These are phyloP conservation scores for Fusarium staphyleae DNA, from an alignment of 2,329 filamentous ascomycete species.

Conservation along the genomic window DNA sequence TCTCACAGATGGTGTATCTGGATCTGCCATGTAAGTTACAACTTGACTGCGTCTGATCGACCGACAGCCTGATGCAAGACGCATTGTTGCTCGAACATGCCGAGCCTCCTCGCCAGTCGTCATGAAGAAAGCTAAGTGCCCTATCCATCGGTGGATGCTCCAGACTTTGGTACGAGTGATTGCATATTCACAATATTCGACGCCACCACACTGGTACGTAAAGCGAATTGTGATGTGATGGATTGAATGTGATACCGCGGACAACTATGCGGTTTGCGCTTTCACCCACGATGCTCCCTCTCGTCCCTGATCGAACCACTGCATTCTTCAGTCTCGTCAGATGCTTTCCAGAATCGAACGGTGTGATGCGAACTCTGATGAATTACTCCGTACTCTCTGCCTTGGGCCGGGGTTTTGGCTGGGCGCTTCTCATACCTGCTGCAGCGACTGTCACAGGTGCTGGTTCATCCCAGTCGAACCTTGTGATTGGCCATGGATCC, in stretches of 20 bases:
- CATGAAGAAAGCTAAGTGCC: no score
- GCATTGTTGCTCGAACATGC: slow-evolving; percentile 20
- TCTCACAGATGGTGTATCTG: slow-evolving; percentile 24
- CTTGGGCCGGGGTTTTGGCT: slow-evolving; percentile 20
- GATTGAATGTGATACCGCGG: slow-evolving; percentile 27
- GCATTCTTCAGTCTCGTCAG: slow-evolving; percentile 36
- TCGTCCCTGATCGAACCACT: slow-evolving; percentile 36
- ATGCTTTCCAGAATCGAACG: slow-evolving; percentile 40
- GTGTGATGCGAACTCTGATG: slow-evolving; percentile 31
- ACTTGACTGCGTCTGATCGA: slow-evolving; percentile 27
- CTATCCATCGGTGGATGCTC: background rate
- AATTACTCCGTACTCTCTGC: slow-evolving; percentile 17
- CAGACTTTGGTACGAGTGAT: background rate
- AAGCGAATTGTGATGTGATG: slow-evolving; percentile 32
- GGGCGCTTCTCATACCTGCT: slow-evolving; percentile 31
- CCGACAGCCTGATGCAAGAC: slow-evolving; percentile 33
- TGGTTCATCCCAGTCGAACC: slow-evolving; percentile 13
- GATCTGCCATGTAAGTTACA: slow-evolving; percentile 29
- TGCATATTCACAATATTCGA: slow-evolving; percentile 21
- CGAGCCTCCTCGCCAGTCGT: background rate
- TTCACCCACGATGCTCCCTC: slow-evolving; percentile 21
- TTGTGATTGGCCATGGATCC: slow-evolving; percentile 16
- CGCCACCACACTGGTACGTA: slow-evolving; percentile 5
- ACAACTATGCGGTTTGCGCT: slow-evolving; percentile 2
- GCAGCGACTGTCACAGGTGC: slow-evolving; percentile 36